These are phyloP conservation scores for Trichoderma lentiforme DNA, from an alignment of 2,329 filamentous ascomycete genomes.

Conservation along the genomic window DNA sequence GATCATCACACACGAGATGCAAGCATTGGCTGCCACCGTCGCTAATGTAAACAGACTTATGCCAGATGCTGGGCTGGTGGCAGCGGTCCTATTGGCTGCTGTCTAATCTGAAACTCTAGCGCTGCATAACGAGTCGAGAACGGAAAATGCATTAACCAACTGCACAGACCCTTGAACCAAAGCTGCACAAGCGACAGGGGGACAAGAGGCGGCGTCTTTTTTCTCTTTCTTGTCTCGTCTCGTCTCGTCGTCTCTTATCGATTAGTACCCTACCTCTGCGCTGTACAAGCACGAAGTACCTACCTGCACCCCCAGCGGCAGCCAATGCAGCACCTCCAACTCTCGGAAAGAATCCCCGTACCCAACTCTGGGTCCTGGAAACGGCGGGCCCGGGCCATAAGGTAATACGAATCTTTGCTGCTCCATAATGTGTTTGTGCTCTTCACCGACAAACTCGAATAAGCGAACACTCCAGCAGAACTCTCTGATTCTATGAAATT, in stretches of 20 bases:
- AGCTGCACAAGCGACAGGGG: conserved; percentile 1
- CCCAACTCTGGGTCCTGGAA: neutral
- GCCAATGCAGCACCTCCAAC: neutral
- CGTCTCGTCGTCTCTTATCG: neutral
- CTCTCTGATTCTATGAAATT: neutral
- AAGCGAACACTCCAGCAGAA: conserved; percentile 1
- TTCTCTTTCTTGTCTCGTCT: neutral
- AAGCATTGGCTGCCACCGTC: conserved; percentile 18
- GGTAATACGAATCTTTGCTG: neutral
- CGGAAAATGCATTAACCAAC: conserved; percentile 17
- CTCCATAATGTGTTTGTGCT: neutral
- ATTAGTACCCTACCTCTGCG: neutral
- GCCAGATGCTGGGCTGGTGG: conserved; percentile 24
- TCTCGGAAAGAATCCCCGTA: neutral
- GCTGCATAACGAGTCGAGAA: conserved; percentile 30
- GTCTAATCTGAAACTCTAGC: conserved; percentile 36
- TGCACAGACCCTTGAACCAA: conserved; percentile 8
- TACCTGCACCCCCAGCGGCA: neutral
- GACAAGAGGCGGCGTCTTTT: neutral
- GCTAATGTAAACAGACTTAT: conserved; percentile 20
- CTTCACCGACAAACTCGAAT: conserved; percentile 4
- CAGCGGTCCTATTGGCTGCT: conserved; percentile 30
- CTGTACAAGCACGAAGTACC: neutral
- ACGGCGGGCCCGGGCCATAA: neutral
- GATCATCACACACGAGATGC: conserved; percentile 9